phyloP scores from a whole-genome alignment of 345 rosid genomes.

The Bruguiera gymnorhiza region DNA sequence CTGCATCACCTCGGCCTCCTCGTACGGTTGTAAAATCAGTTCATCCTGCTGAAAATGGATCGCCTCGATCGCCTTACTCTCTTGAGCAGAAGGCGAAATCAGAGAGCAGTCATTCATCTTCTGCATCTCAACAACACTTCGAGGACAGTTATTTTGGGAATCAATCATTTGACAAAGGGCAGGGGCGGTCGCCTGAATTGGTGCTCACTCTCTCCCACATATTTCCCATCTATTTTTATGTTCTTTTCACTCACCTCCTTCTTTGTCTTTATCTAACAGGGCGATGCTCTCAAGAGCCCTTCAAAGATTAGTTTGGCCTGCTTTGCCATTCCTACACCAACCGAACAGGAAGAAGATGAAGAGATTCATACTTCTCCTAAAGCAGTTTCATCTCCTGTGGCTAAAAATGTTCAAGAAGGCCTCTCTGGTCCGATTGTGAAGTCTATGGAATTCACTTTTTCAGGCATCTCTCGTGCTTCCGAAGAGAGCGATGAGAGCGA shows the following conservation, averaged over 20 bases:
- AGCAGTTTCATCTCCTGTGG: conserved; percentile 11
- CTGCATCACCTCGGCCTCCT: too few species aligned
- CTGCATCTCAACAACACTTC: conserved; percentile 43
- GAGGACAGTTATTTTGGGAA: conserved; percentile 34
- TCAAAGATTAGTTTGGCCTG: conserved; percentile 21
- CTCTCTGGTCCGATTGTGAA: conserved; percentile 12
- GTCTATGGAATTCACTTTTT: conserved; percentile 40
- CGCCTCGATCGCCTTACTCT: conserved; percentile 32
- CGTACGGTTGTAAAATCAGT: conserved; percentile 1
- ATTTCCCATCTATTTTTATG: not conserved
- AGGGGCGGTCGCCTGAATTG: conserved; percentile 28
- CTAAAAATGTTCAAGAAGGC: conserved; percentile 17
- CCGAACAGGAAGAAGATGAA: conserved; percentile 22
- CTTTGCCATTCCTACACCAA: conserved; percentile 22
- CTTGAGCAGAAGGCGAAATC: conserved; percentile 35
- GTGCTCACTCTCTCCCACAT: conserved; percentile 16
- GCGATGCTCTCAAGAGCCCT: conserved; percentile 24
- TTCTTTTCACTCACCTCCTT: not conserved
- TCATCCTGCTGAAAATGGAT: conserved; percentile 26
- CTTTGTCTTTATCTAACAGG: conserved; percentile 19
- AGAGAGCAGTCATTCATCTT: conserved; percentile 31
- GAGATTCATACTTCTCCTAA: conserved; percentile 20
- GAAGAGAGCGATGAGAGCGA: conserved; percentile 53
- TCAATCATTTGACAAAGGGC: conserved; percentile 42
- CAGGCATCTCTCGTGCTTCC: conserved; percentile 33